phyloP scores from a whole-genome alignment of 2,329 filamentous ascomycete genomes.

The Sphaerostilbella broomeana region DNA sequence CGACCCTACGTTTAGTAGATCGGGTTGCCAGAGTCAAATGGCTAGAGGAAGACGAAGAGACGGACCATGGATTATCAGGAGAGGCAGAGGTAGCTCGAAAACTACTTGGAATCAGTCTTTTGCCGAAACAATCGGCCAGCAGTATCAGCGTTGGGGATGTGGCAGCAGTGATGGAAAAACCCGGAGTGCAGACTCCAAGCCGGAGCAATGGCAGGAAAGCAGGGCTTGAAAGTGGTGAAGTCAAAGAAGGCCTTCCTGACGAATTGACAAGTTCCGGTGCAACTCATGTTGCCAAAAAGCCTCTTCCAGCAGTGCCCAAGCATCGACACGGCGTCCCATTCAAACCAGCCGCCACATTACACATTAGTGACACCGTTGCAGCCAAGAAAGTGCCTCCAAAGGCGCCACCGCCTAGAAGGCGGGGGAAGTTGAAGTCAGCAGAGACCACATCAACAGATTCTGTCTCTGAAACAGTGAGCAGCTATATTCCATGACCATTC shows the following conservation, averaged over 20 bases:
- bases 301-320: constrained; percentile 48
- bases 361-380: constrained; percentile 21
- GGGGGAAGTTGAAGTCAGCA: constrained; percentile 34
- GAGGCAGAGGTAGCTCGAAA: constrained; percentile 48
- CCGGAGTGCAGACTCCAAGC: constrained; percentile 74
- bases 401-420: constrained; percentile 40
- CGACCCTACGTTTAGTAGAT: constrained; percentile 68
- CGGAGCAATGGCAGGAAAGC: constrained; percentile 31
- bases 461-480: constrained; percentile 19
- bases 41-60: constrained; percentile 42
- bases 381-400: constrained; percentile 39
- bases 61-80: constrained; percentile 28
- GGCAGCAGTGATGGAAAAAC: constrained; percentile 73
- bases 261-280: constrained; percentile 22
- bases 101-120: constrained; percentile 65
- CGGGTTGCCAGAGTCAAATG: constrained; percentile 69
- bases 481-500: constrained; percentile 11
- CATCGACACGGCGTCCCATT: constrained; percentile 49
- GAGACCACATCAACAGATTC: constrained; percentile 26
- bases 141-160: constrained; percentile 71
- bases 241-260: constrained; percentile 10
- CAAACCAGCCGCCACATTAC: constrained; percentile 26
- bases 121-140: constrained; percentile 59
- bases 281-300: constrained; percentile 33
- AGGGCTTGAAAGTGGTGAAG: background rate